phyloP scores from a whole-genome alignment of 2,329 filamentous ascomycete species.

The Endocalyx cinctus region DNA sequence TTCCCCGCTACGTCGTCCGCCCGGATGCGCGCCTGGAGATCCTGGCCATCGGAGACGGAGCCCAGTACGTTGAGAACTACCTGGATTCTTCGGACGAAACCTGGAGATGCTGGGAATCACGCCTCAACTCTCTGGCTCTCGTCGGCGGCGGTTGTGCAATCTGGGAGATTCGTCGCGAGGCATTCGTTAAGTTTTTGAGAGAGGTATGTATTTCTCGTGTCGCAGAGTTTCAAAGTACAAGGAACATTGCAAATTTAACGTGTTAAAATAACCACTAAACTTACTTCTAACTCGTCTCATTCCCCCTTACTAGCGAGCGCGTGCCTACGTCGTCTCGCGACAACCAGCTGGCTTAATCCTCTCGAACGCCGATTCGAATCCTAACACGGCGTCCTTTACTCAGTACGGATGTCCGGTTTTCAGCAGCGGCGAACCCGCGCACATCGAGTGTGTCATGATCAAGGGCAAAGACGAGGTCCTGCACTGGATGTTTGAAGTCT shows the following conservation, averaged over 20 bases:
- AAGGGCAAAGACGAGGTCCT: conserved; percentile 49
- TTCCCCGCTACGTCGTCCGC: conserved; percentile 45
- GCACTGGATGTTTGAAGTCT: conserved; percentile 56
- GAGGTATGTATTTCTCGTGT: conserved; percentile 34
- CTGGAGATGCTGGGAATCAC: conserved; percentile 40
- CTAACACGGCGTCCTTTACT: conserved; percentile 32
- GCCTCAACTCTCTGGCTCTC: conserved; percentile 44
- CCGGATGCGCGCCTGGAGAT: conserved; percentile 58
- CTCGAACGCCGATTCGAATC: conserved; percentile 46
- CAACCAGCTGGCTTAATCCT: conserved; percentile 50
- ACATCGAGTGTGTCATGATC: conserved; percentile 60
- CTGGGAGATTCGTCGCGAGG: conserved; percentile 35
- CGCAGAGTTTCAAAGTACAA: too few species aligned
- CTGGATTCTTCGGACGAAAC: conserved; percentile 51
- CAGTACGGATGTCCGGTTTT: conserved; percentile 61
- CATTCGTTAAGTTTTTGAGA: conserved; percentile 45
- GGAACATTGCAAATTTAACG: too few species aligned
- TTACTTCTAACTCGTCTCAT: conserved; percentile 3
- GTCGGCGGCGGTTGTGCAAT: conserved; percentile 42
- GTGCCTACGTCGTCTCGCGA: conserved; percentile 55
- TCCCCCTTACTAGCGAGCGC: conserved; percentile 46
- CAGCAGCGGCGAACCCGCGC: conserved; percentile 57
- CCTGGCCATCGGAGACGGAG: conserved; percentile 65
- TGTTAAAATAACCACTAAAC: conserved; percentile 22
- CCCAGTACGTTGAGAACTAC: conserved; percentile 52